Evolutionary conservation across 179 eudicot genomes (phyloP), one percentile per base, ranked within the genome.

Genomic region (Silene coronaria): DNA sequence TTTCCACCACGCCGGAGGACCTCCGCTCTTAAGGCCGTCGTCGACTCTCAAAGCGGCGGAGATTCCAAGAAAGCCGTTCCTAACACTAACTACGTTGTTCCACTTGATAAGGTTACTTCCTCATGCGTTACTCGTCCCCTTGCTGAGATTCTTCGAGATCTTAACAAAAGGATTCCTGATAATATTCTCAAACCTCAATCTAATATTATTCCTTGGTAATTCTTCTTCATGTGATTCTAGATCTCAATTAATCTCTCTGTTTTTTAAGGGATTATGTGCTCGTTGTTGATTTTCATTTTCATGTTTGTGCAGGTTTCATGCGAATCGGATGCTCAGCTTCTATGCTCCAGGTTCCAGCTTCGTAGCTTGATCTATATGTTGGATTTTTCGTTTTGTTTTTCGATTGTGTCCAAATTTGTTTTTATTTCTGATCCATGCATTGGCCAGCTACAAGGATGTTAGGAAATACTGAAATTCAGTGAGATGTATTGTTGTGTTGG

Each of bases 261-360:
- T 3, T 53, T 53, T 53, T 53, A 42, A 8, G 58, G 6, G 21
- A 53, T 53, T 53, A 16, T 16, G 21, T 16, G 58, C 2, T n/a
- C 3, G 1, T 16, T 53, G 21, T 53, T 53, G 21, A 53, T 53
- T 19, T 13, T 30, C 14, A 58, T 16, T 19, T 28, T 32, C 2
- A 24, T 46, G n/a, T 58, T 65, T 61, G 12, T 14, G 53, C 79
- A 91, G 98, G 98, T 93, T 84, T 84, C 98, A 93, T 63, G 98
- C 98, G 60, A 93, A 91, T 81, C 89, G 98, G 53, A 93, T 93
- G 98, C 79, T 93, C 84, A 93, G 98, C 77, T 93, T 93, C 86
- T 91, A 91, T 78, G 98, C 98, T 46, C 98, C 98, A 86, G 98
- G 97, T 92, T 68, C 24, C 67, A 30, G 1, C 17, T 53, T 17